Percentiles rank a stretch among this genome's conserved stretches.
phyloP scores from a whole-genome alignment of 306 rosid genomes.

The Quercus suber region DNA sequence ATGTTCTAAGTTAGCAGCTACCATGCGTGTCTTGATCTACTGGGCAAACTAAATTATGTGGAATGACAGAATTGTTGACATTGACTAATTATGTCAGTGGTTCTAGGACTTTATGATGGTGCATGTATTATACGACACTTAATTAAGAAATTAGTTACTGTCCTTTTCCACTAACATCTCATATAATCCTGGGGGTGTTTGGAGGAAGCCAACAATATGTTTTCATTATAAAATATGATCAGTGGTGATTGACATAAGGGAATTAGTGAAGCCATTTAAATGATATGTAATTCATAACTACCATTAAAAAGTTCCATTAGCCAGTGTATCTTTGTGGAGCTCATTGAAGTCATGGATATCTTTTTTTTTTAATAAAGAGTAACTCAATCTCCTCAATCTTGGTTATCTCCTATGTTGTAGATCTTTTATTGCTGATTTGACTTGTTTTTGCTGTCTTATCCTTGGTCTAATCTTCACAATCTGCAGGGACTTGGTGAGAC shows the following conservation, averaged over 20 bases:
- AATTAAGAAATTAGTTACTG: neutral
- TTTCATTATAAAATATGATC: neutral
- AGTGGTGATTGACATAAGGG: neutral
- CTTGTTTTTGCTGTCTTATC: slow-evolving; percentile 4
- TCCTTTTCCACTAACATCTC: neutral
- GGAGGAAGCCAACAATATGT: neutral
- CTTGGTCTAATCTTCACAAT: slow-evolving; percentile 12
- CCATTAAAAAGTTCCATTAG: neutral
- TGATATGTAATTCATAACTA: neutral
- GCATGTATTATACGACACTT: neutral
- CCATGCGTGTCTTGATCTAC: neutral
- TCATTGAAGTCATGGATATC: neutral
- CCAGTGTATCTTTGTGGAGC: neutral
- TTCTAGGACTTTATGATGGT: neutral
- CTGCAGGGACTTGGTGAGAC: slow-evolving; percentile 74
- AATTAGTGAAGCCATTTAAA: neutral
- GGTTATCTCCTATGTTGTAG: neutral
- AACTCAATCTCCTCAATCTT: neutral
- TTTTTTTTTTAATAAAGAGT: neutral
- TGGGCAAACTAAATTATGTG: neutral
- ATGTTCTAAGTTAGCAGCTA: neutral
- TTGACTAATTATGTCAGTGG: neutral
- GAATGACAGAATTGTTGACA: neutral
- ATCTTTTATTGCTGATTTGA: neutral
- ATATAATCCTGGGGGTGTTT: neutral